phyloP scores from a whole-genome alignment of 257 asterid species.

The Gentiana macrophylla region DNA sequence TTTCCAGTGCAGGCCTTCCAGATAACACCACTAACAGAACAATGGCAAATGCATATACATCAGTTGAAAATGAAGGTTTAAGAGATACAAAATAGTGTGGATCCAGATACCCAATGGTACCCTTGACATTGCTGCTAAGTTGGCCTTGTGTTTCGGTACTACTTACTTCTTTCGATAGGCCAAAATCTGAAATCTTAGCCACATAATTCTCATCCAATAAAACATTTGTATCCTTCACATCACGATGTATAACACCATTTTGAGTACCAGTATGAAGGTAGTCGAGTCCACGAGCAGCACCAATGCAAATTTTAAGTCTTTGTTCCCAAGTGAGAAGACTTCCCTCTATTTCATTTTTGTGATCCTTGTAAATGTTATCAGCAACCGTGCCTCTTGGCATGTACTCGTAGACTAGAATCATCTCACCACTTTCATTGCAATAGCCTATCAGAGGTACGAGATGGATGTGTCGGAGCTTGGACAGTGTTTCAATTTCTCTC shows the following conservation, averaged over 20 bases:
- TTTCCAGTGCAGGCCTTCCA: conserved; percentile 4
- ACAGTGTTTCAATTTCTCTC: too few relatives aligned
- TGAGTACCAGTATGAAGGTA: conserved; percentile 9
- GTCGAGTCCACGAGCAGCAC: conserved; percentile 7
- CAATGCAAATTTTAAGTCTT: conserved; percentile 12
- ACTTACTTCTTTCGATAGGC: conserved; percentile 2
- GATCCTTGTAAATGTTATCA: conserved; percentile 3
- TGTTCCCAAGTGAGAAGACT: conserved; percentile 10
- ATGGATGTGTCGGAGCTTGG: too few relatives aligned
- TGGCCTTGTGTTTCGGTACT: neutral
- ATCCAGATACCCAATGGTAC: conserved; percentile 12
- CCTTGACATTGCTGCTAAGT: neutral
- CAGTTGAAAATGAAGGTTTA: neutral
- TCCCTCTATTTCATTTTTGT: neutral
- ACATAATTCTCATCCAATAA: conserved; percentile 4
- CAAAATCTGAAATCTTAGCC: conserved; percentile 12
- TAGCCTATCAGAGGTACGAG: too few relatives aligned
- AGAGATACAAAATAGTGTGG: neutral
- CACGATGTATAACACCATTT: conserved; percentile 10
- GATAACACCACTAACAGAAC: conserved; percentile 8
- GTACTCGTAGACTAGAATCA: too few relatives aligned
- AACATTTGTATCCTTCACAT: conserved; percentile 13
- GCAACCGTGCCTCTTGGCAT: too few relatives aligned
- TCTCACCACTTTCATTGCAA: too few relatives aligned
- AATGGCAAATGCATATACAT: conserved; percentile 12